A percentile compares a stretch with the other conserved stretches of the same genome.
phyloP scores from a whole-genome alignment of 2,329 filamentous ascomycete genomes.

The Pseudogymnoascus sp. region DNA sequence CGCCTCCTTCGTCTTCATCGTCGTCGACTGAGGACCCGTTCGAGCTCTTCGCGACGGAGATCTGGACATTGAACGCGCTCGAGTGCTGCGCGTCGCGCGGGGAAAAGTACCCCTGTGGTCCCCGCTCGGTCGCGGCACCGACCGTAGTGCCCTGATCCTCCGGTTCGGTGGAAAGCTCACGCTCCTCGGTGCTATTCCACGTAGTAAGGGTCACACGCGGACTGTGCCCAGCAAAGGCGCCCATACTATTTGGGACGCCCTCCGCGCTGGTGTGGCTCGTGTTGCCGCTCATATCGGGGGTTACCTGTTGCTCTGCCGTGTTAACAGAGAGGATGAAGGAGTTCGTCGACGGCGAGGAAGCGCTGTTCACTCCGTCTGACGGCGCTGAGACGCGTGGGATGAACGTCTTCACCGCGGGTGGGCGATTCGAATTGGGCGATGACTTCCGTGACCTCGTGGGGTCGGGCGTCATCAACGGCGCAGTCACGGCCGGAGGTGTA shows the following conservation, averaged over 20 bases:
- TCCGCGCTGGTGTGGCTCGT: constrained; percentile 25
- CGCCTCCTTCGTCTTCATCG: constrained; percentile 16
- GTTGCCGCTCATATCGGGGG: constrained; percentile 26
- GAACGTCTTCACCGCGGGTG: not conserved
- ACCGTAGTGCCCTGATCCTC: constrained; percentile 21
- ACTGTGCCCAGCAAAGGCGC: constrained; percentile 18
- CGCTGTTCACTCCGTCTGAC: constrained; percentile 16
- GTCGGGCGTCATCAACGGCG: not conserved
- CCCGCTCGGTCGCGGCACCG: not conserved
- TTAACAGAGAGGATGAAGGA: constrained; percentile 15
- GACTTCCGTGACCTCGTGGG: not conserved
- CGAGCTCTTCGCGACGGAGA: not conserved
- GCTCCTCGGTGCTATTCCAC: constrained; percentile 38
- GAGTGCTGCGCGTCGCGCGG: not conserved
- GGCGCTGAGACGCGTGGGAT: constrained; percentile 12
- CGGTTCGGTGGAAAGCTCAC: constrained; percentile 35
- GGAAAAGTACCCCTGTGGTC: not conserved
- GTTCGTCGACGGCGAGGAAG: constrained; percentile 1
- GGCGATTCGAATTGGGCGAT: not conserved
- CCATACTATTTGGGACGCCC: constrained; percentile 20
- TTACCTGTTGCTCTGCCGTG: constrained; percentile 20
- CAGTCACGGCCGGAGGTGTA: not conserved
- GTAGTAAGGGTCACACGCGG: constrained; percentile 21
- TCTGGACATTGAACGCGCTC: not conserved
- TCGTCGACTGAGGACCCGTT: not conserved